phyloP scores from a whole-genome alignment of 2,329 filamentous ascomycete species.

The Penicillium sp. region DNA sequence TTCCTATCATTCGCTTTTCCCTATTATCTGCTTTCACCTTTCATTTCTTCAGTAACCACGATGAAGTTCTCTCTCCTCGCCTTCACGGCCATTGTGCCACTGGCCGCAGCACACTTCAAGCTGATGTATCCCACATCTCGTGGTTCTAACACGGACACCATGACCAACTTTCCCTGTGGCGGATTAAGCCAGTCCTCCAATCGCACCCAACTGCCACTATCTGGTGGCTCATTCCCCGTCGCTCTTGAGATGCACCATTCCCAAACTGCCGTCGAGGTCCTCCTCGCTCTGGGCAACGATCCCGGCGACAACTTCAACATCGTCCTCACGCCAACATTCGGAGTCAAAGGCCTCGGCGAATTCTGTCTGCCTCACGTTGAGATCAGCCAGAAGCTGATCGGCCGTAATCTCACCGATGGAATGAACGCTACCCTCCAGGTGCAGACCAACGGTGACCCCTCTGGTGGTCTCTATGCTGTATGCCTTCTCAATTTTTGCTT shows the following conservation, averaged over 20 bases:
- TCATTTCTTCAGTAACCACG: background rate
- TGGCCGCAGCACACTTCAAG: conserved; percentile 56
- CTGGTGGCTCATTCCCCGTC: conserved; percentile 48
- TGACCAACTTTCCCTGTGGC: conserved; percentile 52
- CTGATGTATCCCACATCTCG: conserved; percentile 54
- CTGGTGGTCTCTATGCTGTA: conserved; percentile 66
- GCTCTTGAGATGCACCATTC: conserved; percentile 54
- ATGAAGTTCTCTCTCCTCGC: conserved; percentile 38
- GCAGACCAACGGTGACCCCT: conserved; percentile 59
- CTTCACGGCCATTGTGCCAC: conserved; percentile 44
- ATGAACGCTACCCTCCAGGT: conserved; percentile 67
- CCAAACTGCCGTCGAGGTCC: conserved; percentile 53
- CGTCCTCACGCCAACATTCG: conserved; percentile 61
- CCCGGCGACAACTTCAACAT: conserved; percentile 66
- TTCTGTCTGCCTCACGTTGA: conserved; percentile 65
- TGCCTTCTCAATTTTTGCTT: conserved; percentile 22
- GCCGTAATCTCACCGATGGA: conserved; percentile 57
- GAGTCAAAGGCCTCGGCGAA: conserved; percentile 60
- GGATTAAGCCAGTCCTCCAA: conserved; percentile 46
- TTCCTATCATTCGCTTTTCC: no score
- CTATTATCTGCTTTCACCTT: background rate
- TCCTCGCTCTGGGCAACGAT: conserved; percentile 54
- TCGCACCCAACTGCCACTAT: conserved; percentile 52
- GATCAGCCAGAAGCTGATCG: conserved; percentile 31
- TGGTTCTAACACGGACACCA: conserved; percentile 50